Evolutionary conservation across 2,329 filamentous ascomycete genomes (phyloP), one percentile per base, ranked within the genome.

Genomic region (Fusarium odoratissimum): DNA sequence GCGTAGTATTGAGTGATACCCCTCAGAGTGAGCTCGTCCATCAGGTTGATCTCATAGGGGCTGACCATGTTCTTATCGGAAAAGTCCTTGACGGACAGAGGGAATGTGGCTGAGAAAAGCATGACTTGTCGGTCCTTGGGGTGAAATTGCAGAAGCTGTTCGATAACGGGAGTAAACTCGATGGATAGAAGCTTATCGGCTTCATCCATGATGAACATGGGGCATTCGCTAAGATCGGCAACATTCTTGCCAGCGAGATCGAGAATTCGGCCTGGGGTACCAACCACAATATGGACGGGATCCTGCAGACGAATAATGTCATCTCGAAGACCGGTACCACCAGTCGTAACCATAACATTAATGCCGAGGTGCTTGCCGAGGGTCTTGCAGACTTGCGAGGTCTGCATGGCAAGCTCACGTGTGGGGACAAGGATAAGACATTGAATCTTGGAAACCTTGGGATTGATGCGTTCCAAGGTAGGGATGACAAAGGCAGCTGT

Each of bases 1-100:
- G 96, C 96, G 80, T 99, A 99, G 86, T 98, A 99, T 81, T 99
- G 96, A 1, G 96, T 99, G 80, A 99, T 98, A 86, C 96, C 96
- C 66, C 96, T 93, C 37, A 99, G 91, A 17, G 96, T 99, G 69
- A 99, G 92, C 83, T 99, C 96, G 80, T 99, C 96, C 96, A 99
- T 99, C 60, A 99, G 90, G 81, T 99, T 99, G 85, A 99, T 99
- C 84, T 99, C 97, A 81, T 98, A 98, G 6, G 96, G 97, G 75
- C 92, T 92, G 75, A 89, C 89, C 95, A 99, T 98, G 86, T 99
- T 96, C 86, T 97, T 97, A 83, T 99, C 96, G 80, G 93, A 98
- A 85, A 99, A 99, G 78, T 93, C 91, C 86, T 99, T 98, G 79
- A 99, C 96, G 61, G 97, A 96, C 76, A 98, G 86, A 23, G 96